Percentiles rank a stretch among this genome's conserved stretches.
phyloP scores from a whole-genome alignment of 2,329 filamentous ascomycete genomes.

The Chaetomium globosum region DNA sequence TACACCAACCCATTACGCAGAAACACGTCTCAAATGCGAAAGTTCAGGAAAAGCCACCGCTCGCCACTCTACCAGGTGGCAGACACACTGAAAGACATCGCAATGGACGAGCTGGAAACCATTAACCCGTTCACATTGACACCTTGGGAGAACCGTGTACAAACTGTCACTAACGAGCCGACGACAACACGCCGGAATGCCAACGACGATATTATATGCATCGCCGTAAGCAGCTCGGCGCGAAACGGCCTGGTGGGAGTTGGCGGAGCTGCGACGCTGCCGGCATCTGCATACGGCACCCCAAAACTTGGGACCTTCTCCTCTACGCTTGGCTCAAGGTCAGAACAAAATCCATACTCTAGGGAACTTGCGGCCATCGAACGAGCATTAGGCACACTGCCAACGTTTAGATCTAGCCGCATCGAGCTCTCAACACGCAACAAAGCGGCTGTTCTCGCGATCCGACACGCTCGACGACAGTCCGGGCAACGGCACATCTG shows the following conservation, averaged over 20 bases:
- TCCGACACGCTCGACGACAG: no score
- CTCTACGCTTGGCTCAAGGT: neutral
- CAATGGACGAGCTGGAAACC: constrained; percentile 11
- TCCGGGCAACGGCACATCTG: no score
- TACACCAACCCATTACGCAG: no score
- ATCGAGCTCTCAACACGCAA: constrained; percentile 10
- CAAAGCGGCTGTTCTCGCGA: no score
- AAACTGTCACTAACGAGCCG: neutral
- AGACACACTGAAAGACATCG: constrained; percentile 7
- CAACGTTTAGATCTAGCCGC: neutral
- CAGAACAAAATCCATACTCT: constrained; percentile 7
- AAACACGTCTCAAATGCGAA: no score
- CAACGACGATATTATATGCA: constrained; percentile 7
- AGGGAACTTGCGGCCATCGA: constrained; percentile 10
- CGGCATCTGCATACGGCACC: neutral
- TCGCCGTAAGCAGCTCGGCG: constrained; percentile 14
- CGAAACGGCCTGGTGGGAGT: neutral
- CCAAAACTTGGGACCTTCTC: constrained; percentile 11
- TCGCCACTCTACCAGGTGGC: constrained; percentile 10
- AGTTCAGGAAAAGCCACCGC: constrained; percentile 4
- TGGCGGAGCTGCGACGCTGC: constrained; percentile 4
- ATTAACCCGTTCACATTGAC: constrained; percentile 9
- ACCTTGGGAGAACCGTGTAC: neutral
- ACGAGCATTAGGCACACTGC: neutral
- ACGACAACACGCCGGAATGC: constrained; percentile 3